Base-by-base conservation (phyloP, 257 asterid species). In the Vinca minor region DNA sequence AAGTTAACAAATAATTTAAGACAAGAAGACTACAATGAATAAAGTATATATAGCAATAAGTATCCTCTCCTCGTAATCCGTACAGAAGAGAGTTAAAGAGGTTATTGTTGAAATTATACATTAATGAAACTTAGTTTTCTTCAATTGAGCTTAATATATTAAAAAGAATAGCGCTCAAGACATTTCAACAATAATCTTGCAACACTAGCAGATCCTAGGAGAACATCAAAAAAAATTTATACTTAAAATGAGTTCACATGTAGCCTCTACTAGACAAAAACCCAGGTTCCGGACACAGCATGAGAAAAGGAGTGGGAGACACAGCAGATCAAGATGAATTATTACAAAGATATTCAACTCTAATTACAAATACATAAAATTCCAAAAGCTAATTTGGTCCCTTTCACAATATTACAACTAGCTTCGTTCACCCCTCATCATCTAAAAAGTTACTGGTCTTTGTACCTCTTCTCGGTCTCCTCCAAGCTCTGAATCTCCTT, bases 391-490 rank as follows among this genome's bases (percentile, higher is more conserved):
- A n/a, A n/a, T 31, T 32, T 32, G 62, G n/a, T n/a, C n/a, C n/a
- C n/a, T n/a, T n/a, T n/a, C n/a, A n/a, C n/a, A n/a, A 7, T 34
- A 7, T 42, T 21, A 56, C 25, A 56, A 56, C 42, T 56, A 56
- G 42, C 15, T 41, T 17, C 9, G 13, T 8, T 28, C 38, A 54
- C n/a, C n/a, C n/a, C n/a, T 54, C 38, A 36, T 54, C 38, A 1
- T 28, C 36, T 28, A 31, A 70, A 65, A 68, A 63, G 35, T 76
- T 91, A 90, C 76, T 79, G 72, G 18, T 87, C 92, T 70, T 90
- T 90, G 88, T 76, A 80, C 87, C 96, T 85, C 92, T 87, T 87
- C 81, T 87, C 97, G 42, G 73, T 68, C 79, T 84, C 90, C 73
- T 90, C 96, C 82, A 82, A 48, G 74, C 78, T 79, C 63, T 83